Base-by-base conservation (phyloP, 225 moss, liverwort and hornwort genomes). In the Polytrichum formosum region DNA sequence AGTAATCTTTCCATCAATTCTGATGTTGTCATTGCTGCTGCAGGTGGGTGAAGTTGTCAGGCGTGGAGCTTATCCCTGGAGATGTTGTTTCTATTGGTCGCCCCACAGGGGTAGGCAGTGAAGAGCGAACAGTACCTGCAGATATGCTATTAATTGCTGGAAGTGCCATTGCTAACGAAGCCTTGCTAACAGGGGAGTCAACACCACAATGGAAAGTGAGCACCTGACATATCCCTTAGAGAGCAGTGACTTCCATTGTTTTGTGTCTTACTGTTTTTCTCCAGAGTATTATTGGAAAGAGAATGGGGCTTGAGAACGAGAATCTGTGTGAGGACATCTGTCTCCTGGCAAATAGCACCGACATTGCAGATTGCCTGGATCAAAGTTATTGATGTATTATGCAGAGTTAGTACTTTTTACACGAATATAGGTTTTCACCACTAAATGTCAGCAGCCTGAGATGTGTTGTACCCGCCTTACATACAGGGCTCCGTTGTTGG, bases 121-220 rank as follows among this genome's bases (percentile, higher is more conserved):
- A 98, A 74, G 97, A 98, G 77, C 88, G 94, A 69, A 98, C 97
- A 55, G 94, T 98, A 63, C 97, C 97, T 65, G 94, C 92, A 37
- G 97, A 98, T 55, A 90, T 98, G 97, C 81, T 98, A 66, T 75
- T 98, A 20, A 73, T 98, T 82, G 92, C 94, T 67, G 97, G 97
- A 25, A 98, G 90, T 74, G 97, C 88, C 53, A 98, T 98, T 53
- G 90, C 92, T 61, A 98, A 98, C 75, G 97, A 98, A 84, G 92
- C 97, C 54, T 83, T 98, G 31, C 77, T 98, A 59, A 98, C 97
- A 37, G 97, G 97, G 81, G 97, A 98, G 75, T 98, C 97, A 64
- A 98, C 97, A 53, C 97, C 97, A 54, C 97, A 98, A 73, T 98
- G 97, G 97, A 98, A 98, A 88, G 94, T 94, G 83, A 80, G 85